These are phyloP conservation scores for Blastomyces emzantsi DNA, from an alignment of 2,329 filamentous ascomycete species.

Conservation along the genomic window DNA sequence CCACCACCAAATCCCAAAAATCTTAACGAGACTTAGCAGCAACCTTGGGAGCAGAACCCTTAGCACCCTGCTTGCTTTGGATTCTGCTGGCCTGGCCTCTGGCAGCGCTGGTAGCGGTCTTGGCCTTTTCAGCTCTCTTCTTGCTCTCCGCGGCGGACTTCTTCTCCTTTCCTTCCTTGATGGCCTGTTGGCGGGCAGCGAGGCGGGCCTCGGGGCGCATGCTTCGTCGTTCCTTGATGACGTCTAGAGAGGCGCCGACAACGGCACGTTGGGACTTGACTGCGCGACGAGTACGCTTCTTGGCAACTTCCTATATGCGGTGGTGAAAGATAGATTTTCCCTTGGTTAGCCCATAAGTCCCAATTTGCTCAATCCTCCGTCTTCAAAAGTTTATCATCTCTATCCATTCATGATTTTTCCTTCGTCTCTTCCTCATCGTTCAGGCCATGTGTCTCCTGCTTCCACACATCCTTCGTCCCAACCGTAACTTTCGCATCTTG, in stretches of 20 bases:
- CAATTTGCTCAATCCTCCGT: slow-evolving; percentile 8
- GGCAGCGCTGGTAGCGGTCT: slow-evolving; percentile 63
- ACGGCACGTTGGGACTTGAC: slow-evolving; percentile 99
- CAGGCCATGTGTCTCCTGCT: not conserved
- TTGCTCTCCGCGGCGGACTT: slow-evolving; percentile 74
- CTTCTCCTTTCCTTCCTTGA: slow-evolving; percentile 99
- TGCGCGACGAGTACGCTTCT: slow-evolving; percentile 97
- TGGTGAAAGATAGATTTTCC: slow-evolving; percentile 14
- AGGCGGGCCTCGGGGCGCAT: slow-evolving; percentile 92
- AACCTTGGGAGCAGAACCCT: slow-evolving; percentile 81
- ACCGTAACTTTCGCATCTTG: not conserved
- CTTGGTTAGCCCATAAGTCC: slow-evolving; percentile 6
- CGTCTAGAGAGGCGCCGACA: slow-evolving; percentile 97
- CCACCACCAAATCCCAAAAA: not conserved
- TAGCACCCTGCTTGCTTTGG: slow-evolving; percentile 93
- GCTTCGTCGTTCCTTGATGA: slow-evolving; percentile 97
- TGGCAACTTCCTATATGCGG: slow-evolving; percentile 81
- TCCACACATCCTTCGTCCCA: not conserved
- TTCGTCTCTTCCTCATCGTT: not conserved
- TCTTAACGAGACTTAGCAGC: slow-evolving; percentile 75
- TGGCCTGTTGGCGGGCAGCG: slow-evolving; percentile 79
- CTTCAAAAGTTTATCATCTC: not conserved
- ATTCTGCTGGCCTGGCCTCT: slow-evolving; percentile 74
- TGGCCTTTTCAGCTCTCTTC: slow-evolving; percentile 99
- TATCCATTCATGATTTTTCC: not conserved